Evolutionary conservation across 1,284 basidiomycete species (phyloP).

Genomic region (Ceratobasidium sp.): DNA sequence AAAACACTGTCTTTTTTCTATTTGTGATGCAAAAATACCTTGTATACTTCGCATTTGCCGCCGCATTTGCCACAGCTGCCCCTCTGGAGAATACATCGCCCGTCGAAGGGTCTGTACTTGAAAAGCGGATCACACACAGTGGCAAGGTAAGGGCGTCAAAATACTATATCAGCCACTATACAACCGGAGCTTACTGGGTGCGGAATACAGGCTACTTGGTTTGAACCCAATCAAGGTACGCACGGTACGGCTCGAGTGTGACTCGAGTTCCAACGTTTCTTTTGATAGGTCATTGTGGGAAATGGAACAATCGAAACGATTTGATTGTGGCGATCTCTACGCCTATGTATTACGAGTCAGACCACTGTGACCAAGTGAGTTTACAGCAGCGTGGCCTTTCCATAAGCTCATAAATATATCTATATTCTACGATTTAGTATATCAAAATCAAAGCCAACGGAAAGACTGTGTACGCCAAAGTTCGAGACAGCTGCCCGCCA

Average conservation of each 20-base stretch:
- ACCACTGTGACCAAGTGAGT: constrained; percentile 18
- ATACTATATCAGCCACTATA: neutral
- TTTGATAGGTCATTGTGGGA: constrained; percentile 17
- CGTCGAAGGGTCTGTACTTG: neutral
- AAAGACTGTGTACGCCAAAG: constrained; percentile 22
- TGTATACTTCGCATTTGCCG: neutral
- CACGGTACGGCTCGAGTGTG: neutral
- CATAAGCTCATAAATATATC: neutral
- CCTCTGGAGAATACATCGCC: neutral
- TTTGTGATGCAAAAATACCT: neutral
- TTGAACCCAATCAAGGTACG: neutral
- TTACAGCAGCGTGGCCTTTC: neutral
- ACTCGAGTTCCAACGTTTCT: neutral
- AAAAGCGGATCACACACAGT: constrained; percentile 12
- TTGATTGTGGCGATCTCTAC: constrained; percentile 21
- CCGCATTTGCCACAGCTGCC: neutral
- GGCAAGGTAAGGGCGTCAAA: neutral
- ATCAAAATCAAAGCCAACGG: constrained; percentile 14
- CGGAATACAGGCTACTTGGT: constrained; percentile 19
- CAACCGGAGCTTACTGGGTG: no score
- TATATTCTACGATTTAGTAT: neutral
- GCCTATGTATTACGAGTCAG: neutral
- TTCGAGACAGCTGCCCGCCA: constrained; percentile 25
- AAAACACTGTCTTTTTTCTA: neutral
- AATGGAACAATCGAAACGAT: constrained; percentile 5